phyloP scores from a whole-genome alignment of 2,329 filamentous ascomycete species.

The Neonectria coccinea region DNA sequence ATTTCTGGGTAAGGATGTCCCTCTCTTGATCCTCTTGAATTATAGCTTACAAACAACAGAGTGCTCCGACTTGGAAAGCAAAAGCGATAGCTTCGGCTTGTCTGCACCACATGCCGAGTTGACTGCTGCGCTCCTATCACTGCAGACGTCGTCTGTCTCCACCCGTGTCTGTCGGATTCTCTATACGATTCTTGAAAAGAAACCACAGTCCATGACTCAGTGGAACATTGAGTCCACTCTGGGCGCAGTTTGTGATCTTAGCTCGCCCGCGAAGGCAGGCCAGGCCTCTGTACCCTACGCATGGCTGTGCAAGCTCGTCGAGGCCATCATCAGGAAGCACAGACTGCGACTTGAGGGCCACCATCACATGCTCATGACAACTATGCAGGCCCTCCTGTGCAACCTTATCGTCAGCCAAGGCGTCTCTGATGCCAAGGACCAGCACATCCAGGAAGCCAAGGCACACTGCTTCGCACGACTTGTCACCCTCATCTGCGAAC shows the following conservation, averaged over 20 bases:
- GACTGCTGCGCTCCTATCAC: constrained; percentile 47
- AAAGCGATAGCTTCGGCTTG: constrained; percentile 52
- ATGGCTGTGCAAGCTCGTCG: constrained; percentile 65
- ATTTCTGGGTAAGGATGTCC: constrained; percentile 51
- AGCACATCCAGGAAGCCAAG: constrained; percentile 54
- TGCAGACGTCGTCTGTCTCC: constrained; percentile 50
- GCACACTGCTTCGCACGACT: constrained; percentile 67
- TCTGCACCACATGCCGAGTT: constrained; percentile 58
- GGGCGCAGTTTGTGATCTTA: constrained; percentile 56
- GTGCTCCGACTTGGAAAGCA: constrained; percentile 45
- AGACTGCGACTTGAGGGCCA: constrained; percentile 71
- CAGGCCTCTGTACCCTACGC: constrained; percentile 55
- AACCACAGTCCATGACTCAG: constrained; percentile 64
- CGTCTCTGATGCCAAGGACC: constrained; percentile 33
- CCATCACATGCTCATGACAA: constrained; percentile 67
- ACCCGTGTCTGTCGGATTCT: constrained; percentile 56
- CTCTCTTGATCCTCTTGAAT: background rate
- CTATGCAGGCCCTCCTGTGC: constrained; percentile 67
- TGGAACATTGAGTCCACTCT: constrained; percentile 69
- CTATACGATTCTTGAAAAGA: constrained; percentile 62
- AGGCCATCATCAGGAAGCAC: constrained; percentile 69
- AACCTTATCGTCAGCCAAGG: constrained; percentile 58
- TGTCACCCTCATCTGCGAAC: constrained; percentile 70
- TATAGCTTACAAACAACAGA: constrained; percentile 42
- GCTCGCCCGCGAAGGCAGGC: constrained; percentile 39